Evolutionary conservation across 768 basidiomycete species (phyloP), one percentile per base, ranked within the genome.

Genomic region (Leccinum uliginosum): DNA sequence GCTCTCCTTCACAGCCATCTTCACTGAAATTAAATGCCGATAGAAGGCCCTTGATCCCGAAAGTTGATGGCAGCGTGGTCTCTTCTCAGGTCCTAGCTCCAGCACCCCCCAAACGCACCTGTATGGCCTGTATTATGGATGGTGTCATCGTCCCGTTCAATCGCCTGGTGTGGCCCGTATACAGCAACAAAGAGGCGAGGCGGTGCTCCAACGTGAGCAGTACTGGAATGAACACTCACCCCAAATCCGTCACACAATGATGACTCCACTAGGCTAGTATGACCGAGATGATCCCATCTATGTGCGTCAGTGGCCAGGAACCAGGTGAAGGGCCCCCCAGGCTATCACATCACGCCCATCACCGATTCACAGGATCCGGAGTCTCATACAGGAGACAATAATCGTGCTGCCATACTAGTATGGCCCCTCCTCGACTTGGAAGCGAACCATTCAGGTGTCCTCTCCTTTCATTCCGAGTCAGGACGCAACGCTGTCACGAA

Each of bases 1-100:
- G 55, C 11, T 7, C 54, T 27, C 29, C 4, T 47, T 61, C 55
- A 61, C 56, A 51, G 61, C 61, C 38, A 51, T 27, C 43, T 4
- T 50, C 19, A 11, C 61, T 62, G 61, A 61, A 55, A 67, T 62
- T 61, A 59, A 65, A 67, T 59, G 56, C 63, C 63, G 63, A 66
- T n/a, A n/a, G 47, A 21, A 7, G 38, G 27, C 24, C 30, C 40
- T 57, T 58, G 60, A 61, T 61, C 49, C 29, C 43, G 29, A 49
- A 21, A 32, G 17, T 35, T 61, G 59, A 61, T 62, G 55, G 23
- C 51, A 27, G 59, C 59, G 40, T 58, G 58, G 46, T 19, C 17
- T 19, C 1, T 44, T 26, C 51, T 59, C 57, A 30, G 29, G 29
- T 34, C 51, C 30, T 50, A 43, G 51, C 46, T 46, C 9, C 32